phyloP scores from a whole-genome alignment of 768 basidiomycete species.

The Podaxis sp. region DNA sequence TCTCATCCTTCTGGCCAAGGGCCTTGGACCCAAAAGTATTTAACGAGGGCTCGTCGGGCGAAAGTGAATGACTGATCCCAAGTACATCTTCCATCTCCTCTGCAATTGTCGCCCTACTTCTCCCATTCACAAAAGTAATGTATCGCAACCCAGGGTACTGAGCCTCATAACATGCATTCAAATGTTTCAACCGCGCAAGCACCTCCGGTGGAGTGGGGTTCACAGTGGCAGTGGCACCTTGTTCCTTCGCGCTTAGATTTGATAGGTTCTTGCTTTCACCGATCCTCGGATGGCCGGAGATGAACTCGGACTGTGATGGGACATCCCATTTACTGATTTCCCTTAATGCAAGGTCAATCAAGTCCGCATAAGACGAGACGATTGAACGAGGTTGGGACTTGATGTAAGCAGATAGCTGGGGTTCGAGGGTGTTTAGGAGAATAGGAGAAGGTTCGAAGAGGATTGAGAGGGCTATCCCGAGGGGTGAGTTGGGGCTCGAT shows the following conservation, averaged over 20 bases:
- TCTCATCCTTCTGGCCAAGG: slow-evolving; percentile 32
- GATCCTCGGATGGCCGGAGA: slow-evolving; percentile 87
- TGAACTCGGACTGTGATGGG: slow-evolving; percentile 56
- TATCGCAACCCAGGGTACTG: slow-evolving; percentile 77
- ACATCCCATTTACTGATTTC: slow-evolving; percentile 55
- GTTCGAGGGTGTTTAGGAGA: slow-evolving; percentile 52
- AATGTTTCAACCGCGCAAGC: slow-evolving; percentile 65
- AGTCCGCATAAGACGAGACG: slow-evolving; percentile 45
- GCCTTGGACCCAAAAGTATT: slow-evolving; percentile 34
- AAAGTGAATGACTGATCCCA: slow-evolving; percentile 49
- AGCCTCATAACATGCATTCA: slow-evolving; percentile 78
- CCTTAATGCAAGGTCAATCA: slow-evolving; percentile 55
- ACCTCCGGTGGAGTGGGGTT: slow-evolving; percentile 71
- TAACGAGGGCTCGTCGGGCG: slow-evolving; percentile 39
- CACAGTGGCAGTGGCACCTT: slow-evolving; percentile 45
- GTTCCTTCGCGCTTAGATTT: slow-evolving; percentile 76
- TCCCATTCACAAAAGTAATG: slow-evolving; percentile 91
- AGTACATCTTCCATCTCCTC: slow-evolving; percentile 79
- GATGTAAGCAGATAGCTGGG: slow-evolving; percentile 41
- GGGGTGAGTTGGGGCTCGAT: slow-evolving; percentile 35
- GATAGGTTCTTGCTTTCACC: slow-evolving; percentile 80
- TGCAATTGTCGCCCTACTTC: slow-evolving; percentile 67
- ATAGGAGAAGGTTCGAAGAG: slow-evolving; percentile 69
- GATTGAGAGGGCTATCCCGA: slow-evolving; percentile 31
- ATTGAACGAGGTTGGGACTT: slow-evolving; percentile 19